A percentile compares a stretch with the other conserved stretches of the same genome.
These are phyloP conservation scores for Pythium aphanidermatum DNA, from an alignment of 352 stramenopile genomes.

Conservation along the genomic window DNA sequence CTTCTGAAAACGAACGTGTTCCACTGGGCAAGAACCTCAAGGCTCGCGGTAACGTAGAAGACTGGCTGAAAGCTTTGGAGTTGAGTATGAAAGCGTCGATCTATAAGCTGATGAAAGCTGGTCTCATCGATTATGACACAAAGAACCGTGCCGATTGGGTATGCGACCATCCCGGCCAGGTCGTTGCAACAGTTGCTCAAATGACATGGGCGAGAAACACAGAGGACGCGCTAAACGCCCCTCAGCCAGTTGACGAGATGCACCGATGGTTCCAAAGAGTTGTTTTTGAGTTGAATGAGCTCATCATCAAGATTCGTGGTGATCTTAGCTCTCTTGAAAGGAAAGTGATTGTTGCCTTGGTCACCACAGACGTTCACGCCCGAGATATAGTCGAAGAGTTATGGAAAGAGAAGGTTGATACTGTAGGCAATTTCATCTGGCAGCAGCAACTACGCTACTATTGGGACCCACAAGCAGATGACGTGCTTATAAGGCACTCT, in stretches of 20 bases:
- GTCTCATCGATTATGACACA: constrained; percentile 88
- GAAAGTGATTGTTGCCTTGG: constrained; percentile 91
- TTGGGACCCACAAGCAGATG: constrained; percentile 85
- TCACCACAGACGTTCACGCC: constrained; percentile 91
- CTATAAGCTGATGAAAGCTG: constrained; percentile 91
- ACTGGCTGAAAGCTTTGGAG: constrained; percentile 87
- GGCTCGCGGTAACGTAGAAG: constrained; percentile 83
- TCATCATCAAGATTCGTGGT: constrained; percentile 91
- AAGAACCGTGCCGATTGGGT: constrained; percentile 83
- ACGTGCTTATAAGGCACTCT: constrained; percentile 87
- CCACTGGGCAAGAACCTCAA: constrained; percentile 91
- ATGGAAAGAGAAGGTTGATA: constrained; percentile 57
- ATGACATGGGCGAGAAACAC: constrained; percentile 91
- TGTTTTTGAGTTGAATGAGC: constrained; percentile 81
- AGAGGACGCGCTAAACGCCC: constrained; percentile 64
- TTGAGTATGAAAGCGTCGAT: constrained; percentile 89
- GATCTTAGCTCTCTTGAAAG: constrained; percentile 84
- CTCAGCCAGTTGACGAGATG: constrained; percentile 41
- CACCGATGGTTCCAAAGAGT: constrained; percentile 68
- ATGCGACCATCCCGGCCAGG: constrained; percentile 86
- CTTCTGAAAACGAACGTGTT: constrained; percentile 85
- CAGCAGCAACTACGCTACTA: constrained; percentile 94
- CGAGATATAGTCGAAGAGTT: constrained; percentile 84
- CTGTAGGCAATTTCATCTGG: constrained; percentile 91
- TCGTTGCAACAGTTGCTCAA: constrained; percentile 91